Conservation (phyloP, 2,329 filamentous ascomycete species). For the Talaromyces sp. region DNA sequence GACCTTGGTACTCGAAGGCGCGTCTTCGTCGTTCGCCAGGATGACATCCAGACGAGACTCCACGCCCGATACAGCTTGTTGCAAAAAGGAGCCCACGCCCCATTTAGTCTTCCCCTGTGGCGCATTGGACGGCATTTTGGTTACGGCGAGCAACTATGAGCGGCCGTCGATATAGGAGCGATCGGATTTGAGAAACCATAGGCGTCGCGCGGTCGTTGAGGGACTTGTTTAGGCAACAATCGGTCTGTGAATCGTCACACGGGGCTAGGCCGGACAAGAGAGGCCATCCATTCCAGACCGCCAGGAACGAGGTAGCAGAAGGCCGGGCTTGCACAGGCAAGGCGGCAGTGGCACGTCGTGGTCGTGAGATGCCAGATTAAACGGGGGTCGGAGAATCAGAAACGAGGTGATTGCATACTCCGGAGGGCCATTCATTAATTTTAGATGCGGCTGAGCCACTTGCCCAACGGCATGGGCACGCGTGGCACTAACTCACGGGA, state of each 20-base stretch:
- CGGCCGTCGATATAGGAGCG: not conserved
- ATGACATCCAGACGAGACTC: constrained; percentile 91
- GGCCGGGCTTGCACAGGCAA: not conserved
- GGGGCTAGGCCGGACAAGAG: not conserved
- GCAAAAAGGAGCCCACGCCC: constrained; percentile 65
- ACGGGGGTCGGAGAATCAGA: not conserved
- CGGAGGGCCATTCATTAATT: not conserved
- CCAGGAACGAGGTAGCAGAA: not conserved
- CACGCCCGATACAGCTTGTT: constrained; percentile 86
- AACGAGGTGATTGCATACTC: not conserved
- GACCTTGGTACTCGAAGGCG: constrained; percentile 23
- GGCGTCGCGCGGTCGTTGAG: not conserved
- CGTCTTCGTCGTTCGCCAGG: constrained; percentile 68
- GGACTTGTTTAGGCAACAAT: not conserved
- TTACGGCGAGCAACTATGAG: not conserved
- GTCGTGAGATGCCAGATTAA: not conserved
- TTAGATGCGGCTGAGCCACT: not conserved
- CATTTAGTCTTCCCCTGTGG: constrained; percentile 55
- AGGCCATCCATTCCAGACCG: not conserved
- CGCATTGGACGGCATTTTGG: constrained; percentile 27
- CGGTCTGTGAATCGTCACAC: not conserved
- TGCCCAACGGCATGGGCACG: not conserved
- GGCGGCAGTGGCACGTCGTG: not conserved
- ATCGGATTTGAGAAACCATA: not conserved
- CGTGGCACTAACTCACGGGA: not conserved